phyloP scores from a whole-genome alignment of 139 green algal genomes.

The Ettlia oleoabundans region DNA sequence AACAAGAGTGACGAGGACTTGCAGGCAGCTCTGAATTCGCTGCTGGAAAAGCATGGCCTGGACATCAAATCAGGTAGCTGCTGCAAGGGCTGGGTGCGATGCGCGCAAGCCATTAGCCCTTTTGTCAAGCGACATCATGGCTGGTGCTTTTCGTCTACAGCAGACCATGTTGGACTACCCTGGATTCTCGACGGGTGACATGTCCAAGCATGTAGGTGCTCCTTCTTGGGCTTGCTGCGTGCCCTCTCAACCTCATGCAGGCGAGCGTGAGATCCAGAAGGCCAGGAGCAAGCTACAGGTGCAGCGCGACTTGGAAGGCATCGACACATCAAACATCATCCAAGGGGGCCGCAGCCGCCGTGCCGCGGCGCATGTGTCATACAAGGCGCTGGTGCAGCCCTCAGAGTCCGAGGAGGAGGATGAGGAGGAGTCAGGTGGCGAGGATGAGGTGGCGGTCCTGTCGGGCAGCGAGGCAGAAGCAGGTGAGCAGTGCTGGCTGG shows the following conservation, averaged over 20 bases:
- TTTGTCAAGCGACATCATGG: too few relatives aligned
- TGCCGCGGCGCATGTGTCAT: conserved; percentile 34
- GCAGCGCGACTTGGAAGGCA: conserved; percentile 76
- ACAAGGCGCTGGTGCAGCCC: conserved; percentile 12
- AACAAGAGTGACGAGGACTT: conserved; percentile 37
- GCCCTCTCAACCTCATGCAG: background rate
- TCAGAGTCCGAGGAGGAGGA: conserved; percentile 25
- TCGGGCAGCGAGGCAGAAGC: conserved; percentile 5
- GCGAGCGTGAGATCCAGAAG: conserved; percentile 20
- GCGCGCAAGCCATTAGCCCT: background rate
- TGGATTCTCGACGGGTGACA: too few relatives aligned
- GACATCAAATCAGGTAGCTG: background rate
- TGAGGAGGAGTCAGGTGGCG: conserved; percentile 6
- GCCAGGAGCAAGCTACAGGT: conserved; percentile 53
- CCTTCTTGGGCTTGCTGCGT: background rate
- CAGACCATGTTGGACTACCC: too few relatives aligned
- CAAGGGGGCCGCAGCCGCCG: conserved; percentile 38
- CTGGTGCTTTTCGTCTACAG: too few relatives aligned
- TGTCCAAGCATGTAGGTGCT: background rate
- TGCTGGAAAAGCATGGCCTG: conserved; percentile 49
- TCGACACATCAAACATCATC: conserved; percentile 83
- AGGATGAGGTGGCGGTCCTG: background rate
- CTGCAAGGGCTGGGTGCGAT: background rate
- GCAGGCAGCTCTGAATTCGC: conserved; percentile 30
- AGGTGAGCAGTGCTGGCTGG: too few relatives aligned